Percentiles rank a stretch among this genome's conserved stretches.
phyloP scores from a whole-genome alignment of 2,329 filamentous ascomycete genomes.

The Arthroderma sp. region DNA sequence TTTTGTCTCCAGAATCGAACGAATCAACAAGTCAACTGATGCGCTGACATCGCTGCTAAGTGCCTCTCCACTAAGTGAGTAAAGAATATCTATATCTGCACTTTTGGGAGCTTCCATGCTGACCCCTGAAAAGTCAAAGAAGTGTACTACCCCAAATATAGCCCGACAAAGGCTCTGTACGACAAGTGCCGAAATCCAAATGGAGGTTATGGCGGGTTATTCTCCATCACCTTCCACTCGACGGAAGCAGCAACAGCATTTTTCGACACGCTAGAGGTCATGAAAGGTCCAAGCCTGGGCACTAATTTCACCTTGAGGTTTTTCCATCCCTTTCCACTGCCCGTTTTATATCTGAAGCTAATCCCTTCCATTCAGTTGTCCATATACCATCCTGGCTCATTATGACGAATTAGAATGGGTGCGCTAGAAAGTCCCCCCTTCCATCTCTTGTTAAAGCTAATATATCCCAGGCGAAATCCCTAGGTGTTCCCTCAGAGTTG shows the following conservation, averaged over 20 bases:
- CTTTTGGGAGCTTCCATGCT: background rate
- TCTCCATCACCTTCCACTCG: constrained; percentile 68
- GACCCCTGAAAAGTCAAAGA: constrained; percentile 46
- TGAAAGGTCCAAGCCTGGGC: constrained; percentile 87
- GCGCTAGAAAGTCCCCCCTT: constrained; percentile 17
- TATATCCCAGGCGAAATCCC: constrained; percentile 47
- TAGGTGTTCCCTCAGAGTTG: constrained; percentile 65
- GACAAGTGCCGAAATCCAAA: constrained; percentile 60
- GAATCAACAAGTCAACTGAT: constrained; percentile 77
- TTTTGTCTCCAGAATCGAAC: constrained; percentile 67
- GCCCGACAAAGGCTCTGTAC: constrained; percentile 56
- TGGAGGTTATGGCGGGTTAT: constrained; percentile 78
- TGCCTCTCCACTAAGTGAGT: constrained; percentile 39
- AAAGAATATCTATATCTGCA: background rate
- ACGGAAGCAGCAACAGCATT: constrained; percentile 62
- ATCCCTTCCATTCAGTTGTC: constrained; percentile 43
- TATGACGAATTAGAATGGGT: constrained; percentile 86
- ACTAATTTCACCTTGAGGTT: constrained; percentile 84
- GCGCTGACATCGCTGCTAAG: constrained; percentile 61
- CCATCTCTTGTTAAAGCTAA: constrained; percentile 8
- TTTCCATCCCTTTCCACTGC: constrained; percentile 6
- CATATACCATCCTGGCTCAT: constrained; percentile 84
- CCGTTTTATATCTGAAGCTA: constrained; percentile 3
- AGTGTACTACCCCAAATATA: constrained; percentile 78
- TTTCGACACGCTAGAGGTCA: constrained; percentile 72